These are phyloP conservation scores for Pinus albicaulis DNA, from an alignment of 75 land plant genomes.

Conservation along the genomic window DNA sequence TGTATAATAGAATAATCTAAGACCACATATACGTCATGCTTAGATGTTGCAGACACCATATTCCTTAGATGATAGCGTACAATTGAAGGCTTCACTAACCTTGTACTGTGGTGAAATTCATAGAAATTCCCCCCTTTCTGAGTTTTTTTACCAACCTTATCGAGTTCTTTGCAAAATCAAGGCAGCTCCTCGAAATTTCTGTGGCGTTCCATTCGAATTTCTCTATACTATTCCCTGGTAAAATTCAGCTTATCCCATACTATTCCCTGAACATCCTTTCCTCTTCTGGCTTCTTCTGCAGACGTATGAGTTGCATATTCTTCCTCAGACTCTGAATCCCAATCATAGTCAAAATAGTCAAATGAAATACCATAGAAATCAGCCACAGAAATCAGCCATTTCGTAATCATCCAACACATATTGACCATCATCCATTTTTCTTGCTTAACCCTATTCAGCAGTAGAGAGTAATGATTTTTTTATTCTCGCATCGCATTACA, in stretches of 20 bases:
- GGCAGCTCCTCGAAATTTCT: constrained; percentile 72
- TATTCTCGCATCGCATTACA: no score
- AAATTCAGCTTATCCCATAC: constrained; percentile 70
- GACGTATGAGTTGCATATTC: constrained; percentile 69
- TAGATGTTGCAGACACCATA: constrained; percentile 92
- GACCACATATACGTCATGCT: constrained; percentile 95
- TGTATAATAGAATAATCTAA: constrained; percentile 67
- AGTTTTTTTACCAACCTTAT: constrained; percentile 60
- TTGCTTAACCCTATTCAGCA: no score
- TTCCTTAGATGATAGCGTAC: constrained; percentile 96
- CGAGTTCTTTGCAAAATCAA: constrained; percentile 17
- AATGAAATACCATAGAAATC: no score
- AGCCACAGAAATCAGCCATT: no score
- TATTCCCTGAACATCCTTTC: constrained; percentile 80
- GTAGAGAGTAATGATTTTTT: no score
- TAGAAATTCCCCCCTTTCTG: constrained; percentile 68
- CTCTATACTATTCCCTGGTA: constrained; percentile 64
- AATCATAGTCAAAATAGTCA: no score
- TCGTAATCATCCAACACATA: no score
- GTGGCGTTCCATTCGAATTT: constrained; percentile 61
- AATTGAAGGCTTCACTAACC: constrained; percentile 86
- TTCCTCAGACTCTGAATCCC: no score
- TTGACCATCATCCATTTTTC: no score
- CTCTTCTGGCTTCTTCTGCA: constrained; percentile 61
- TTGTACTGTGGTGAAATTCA: constrained; percentile 73